These are phyloP conservation scores for Adansonia grandidieri DNA, from an alignment of 441 rosid species.

Conservation along the genomic window DNA sequence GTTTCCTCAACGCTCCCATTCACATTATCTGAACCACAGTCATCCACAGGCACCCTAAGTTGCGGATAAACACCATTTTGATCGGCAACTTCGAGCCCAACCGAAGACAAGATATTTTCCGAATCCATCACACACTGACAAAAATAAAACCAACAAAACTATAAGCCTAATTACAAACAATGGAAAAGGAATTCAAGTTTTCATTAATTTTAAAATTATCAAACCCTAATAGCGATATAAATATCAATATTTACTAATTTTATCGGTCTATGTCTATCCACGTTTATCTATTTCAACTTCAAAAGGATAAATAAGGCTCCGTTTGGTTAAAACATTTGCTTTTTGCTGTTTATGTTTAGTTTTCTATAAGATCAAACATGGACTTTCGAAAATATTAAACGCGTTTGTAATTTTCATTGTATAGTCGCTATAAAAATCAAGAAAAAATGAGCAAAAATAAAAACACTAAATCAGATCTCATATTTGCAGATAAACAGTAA, in stretches of 20 bases:
- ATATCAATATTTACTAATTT: neutral
- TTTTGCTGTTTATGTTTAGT: neutral
- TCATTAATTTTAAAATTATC: neutral
- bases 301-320: neutral
- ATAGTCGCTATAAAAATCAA: neutral
- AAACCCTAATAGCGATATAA: constrained; percentile 1
- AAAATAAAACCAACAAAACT: constrained; percentile 19
- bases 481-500: neutral
- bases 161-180: constrained; percentile 24
- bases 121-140: constrained; percentile 67
- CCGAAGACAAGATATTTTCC: constrained; percentile 39
- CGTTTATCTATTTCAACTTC: neutral
- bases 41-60: constrained; percentile 17
- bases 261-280: constrained; percentile 26
- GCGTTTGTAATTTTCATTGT: neutral
- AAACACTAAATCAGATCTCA: constrained; percentile 17
- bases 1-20: constrained; percentile 8
- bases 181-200: neutral
- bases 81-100: constrained; percentile 54
- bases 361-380: neutral
- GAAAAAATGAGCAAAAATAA: neutral
- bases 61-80: constrained; percentile 52
- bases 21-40: neutral
- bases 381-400: neutral
- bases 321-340: neutral